Percentiles rank a stretch among this genome's conserved stretches.
Conservation (phyloP, 1,284 basidiomycete species). For the Cryptococcus depauperatus region DNA sequence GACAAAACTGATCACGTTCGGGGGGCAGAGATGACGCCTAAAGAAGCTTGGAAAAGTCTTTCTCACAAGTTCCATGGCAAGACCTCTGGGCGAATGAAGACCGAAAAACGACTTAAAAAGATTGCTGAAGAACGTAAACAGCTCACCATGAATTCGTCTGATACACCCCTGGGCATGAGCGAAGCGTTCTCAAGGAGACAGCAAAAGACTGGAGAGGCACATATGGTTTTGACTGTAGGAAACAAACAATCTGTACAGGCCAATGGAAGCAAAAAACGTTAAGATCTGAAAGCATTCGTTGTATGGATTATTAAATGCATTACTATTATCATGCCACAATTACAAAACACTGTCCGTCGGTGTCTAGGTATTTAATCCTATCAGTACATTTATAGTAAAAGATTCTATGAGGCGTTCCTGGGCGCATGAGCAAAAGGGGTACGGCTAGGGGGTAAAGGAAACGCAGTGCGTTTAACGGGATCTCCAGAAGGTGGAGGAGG, state of each 20-base stretch:
- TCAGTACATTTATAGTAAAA: background rate
- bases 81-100: constrained; percentile 86
- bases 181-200: constrained; percentile 81
- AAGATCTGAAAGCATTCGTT: background rate
- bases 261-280: constrained; percentile 13
- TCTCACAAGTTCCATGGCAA: constrained; percentile 96
- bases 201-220: constrained; percentile 84
- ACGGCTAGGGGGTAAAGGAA: constrained; percentile 12
- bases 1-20: too few species aligned
- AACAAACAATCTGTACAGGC: constrained; percentile 67
- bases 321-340: background rate
- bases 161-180: constrained; percentile 87
- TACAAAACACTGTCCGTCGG: background rate
- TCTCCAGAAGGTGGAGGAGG: background rate
- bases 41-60: constrained; percentile 95
- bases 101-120: constrained; percentile 84
- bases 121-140: constrained; percentile 89
- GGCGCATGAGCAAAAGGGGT: constrained; percentile 4
- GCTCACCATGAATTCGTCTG: constrained; percentile 79
- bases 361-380: background rate
- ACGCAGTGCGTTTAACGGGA: constrained; percentile 8
- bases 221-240: constrained; percentile 86
- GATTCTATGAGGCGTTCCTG: background rate
- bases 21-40: constrained; percentile 58
- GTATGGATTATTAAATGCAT: constrained; percentile 6